A percentile compares a stretch with the other conserved stretches of the same genome.
phyloP scores from a whole-genome alignment of 1,284 basidiomycete genomes.

The Rugosomyces carneus region DNA sequence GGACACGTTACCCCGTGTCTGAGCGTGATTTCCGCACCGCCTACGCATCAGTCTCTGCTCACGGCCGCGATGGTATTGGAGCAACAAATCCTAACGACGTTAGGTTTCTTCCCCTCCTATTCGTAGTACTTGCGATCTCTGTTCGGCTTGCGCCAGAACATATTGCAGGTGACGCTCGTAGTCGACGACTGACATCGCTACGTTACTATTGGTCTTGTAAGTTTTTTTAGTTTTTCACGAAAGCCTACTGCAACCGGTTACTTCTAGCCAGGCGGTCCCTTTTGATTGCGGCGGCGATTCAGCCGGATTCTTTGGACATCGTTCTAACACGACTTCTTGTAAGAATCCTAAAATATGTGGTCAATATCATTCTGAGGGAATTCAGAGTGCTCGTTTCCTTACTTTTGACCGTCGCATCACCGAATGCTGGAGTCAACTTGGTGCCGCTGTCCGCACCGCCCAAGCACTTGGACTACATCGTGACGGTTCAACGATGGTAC shows the following conservation, averaged over 20 bases:
- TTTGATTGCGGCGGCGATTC: slow-evolving; percentile 84
- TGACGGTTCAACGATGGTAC: slow-evolving; percentile 81
- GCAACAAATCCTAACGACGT: slow-evolving; percentile 73
- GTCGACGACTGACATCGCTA: slow-evolving; percentile 71
- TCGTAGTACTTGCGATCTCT: slow-evolving; percentile 90
- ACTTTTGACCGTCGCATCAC: slow-evolving; percentile 85
- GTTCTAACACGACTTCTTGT: slow-evolving; percentile 85
- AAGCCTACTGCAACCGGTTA: slow-evolving; percentile 16
- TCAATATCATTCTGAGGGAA: slow-evolving; percentile 14
- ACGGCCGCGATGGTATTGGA: slow-evolving; percentile 56
- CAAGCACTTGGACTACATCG: slow-evolving; percentile 92
- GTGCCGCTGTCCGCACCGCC: slow-evolving; percentile 88
- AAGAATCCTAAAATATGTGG: slow-evolving; percentile 23
- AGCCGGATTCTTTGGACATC: slow-evolving; percentile 85
- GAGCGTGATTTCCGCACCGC: slow-evolving; percentile 80
- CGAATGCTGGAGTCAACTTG: slow-evolving; percentile 94
- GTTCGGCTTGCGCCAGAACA: slow-evolving; percentile 81
- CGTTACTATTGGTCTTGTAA: slow-evolving; percentile 93
- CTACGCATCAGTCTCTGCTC: slow-evolving; percentile 75
- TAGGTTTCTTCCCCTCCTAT: slow-evolving; percentile 85
- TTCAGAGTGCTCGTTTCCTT: slow-evolving; percentile 83
- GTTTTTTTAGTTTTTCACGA: slow-evolving; percentile 25
- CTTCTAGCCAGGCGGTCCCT: slow-evolving; percentile 73
- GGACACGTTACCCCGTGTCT: slow-evolving; percentile 90
- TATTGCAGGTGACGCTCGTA: slow-evolving; percentile 73